Evolutionary conservation across 2,329 filamentous ascomycete genomes (phyloP), one percentile per base, ranked within the genome.

Genomic region (Teratosphaeria nubilosa): DNA sequence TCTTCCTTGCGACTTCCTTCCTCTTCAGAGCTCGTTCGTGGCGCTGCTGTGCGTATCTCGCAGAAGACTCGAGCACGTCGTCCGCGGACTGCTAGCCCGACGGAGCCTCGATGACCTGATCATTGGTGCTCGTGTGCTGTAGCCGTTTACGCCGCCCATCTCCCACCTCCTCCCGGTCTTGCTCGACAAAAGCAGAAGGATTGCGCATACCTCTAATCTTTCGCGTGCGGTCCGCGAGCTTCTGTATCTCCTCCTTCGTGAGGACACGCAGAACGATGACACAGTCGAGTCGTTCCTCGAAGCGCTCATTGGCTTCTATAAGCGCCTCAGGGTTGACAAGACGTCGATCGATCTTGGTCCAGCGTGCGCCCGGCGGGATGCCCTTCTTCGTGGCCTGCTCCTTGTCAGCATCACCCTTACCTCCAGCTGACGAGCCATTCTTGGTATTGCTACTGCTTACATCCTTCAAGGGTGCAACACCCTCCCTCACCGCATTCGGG

Each of bases 391-490:
- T 69, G 5, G 69, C 67, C 70, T 72, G 53, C 14, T n/a, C 52
- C 37, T 37, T 13, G 54, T 63, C 50, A 63, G 60, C 48, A 53
- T 20, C n/a, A 48, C 41, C 41, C 24, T 34, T 14, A 9, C 22
- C 53, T 54, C 56, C 25, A 27, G 16, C 22, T 51, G 30, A 53
- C 41, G 41, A 48, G 9, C 14, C 31, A 16, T 13, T 30, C 20
- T 30, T 53, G 20, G 11, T 53, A 30, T 53, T 34, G n/a, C 24
- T 34, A 16, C 9, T 22, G 66, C 69, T 63, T 64, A 72, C 71
- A 69, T 95, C 90, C 74, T 95, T 96, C 69, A 95, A 83, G n/a
- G 91, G 91, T 1, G 91, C 91, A 6, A 96, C 92, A 16, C 91
- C 92, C 72, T 96, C 92, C 22, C 91, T 83, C 37, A 95, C 80